Conservation (phyloP, 2,329 filamentous ascomycete species). For the Aplosporella prunicola region DNA sequence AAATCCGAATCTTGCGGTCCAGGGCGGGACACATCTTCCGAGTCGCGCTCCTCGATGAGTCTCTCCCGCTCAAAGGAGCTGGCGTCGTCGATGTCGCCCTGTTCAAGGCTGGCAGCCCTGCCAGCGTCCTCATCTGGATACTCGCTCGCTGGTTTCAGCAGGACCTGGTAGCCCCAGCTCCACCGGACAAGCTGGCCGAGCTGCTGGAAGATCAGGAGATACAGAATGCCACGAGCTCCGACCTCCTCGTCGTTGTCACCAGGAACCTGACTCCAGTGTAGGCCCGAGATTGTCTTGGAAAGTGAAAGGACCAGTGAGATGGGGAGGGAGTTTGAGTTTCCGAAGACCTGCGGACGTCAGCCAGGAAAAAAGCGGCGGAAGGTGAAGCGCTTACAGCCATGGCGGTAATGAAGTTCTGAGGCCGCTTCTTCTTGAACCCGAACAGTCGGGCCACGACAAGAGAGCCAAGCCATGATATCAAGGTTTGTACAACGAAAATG, state of each 20-base stretch:
- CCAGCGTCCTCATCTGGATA: conserved; percentile 54
- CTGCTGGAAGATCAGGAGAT: conserved; percentile 95
- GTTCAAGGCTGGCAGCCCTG: conserved; percentile 31
- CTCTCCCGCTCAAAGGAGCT: conserved; percentile 25
- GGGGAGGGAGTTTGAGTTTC: conserved; percentile 94
- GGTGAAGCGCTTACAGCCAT: conserved; percentile 59
- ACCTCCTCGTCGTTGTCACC: conserved; percentile 95
- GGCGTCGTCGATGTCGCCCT: conserved; percentile 48
- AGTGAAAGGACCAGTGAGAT: conserved; percentile 93
- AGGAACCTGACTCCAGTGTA: conserved; percentile 87
- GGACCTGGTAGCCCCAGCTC: conserved; percentile 96
- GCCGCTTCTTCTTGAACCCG: conserved; percentile 65
- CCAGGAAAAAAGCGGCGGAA: not conserved
- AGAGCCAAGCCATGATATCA: conserved; percentile 75
- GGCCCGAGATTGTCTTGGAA: conserved; percentile 79
- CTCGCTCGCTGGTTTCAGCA: conserved; percentile 74
- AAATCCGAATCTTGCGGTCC: conserved; percentile 32
- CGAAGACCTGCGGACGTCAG: conserved; percentile 57
- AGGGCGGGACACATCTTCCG: conserved; percentile 11
- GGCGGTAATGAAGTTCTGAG: conserved; percentile 87
- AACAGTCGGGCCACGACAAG: conserved; percentile 62
- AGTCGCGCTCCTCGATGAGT: conserved; percentile 33
- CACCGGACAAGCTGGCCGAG: conserved; percentile 89
- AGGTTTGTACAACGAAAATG: conserved; percentile 82
- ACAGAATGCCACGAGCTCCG: conserved; percentile 84